Percentiles rank a stretch among this genome's conserved stretches.
Evolutionary conservation across 1,284 basidiomycete genomes (phyloP).

Genomic region (Vanrija sp.): DNA sequence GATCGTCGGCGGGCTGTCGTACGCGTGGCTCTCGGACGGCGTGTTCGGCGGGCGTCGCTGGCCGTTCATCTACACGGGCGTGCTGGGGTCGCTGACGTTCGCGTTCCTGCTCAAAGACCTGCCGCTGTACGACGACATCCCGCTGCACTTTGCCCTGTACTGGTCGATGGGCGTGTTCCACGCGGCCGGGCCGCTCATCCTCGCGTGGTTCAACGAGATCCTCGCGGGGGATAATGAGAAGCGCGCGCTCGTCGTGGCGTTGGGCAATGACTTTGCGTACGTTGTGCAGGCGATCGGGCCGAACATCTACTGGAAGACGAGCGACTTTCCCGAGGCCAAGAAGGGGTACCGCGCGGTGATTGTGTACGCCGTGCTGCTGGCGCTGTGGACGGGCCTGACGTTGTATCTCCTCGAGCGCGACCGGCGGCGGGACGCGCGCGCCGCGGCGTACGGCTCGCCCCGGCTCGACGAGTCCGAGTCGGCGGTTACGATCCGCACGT

Average conservation of each 20-base stretch:
- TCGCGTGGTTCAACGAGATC: conserved; percentile 40
- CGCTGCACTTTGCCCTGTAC: conserved; percentile 26
- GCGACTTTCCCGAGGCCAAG: conserved; percentile 30
- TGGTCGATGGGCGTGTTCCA: conserved; percentile 7
- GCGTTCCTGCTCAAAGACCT: conserved; percentile 21
- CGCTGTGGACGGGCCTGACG: conserved; percentile 18
- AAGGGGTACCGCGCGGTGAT: conserved; percentile 31
- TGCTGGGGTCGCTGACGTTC: conserved; percentile 21
- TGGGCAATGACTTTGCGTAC: conserved; percentile 38
- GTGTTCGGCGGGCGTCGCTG: conserved; percentile 29
- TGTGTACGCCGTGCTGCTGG: conserved; percentile 18
- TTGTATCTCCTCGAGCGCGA: conserved; percentile 22
- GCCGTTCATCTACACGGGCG: conserved; percentile 36
- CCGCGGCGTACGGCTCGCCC: no score
- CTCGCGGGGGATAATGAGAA: conserved; percentile 31
- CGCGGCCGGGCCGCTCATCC: conserved; percentile 13
- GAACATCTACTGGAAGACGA: conserved; percentile 42
- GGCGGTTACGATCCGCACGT: no score
- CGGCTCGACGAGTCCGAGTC: no score
- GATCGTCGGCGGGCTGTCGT: conserved; percentile 25
- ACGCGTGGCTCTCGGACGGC: conserved; percentile 39
- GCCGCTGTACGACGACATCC: conserved; percentile 32
- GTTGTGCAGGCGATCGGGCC: conserved; percentile 39
- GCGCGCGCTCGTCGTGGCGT: conserved; percentile 33
- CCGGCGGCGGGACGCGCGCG: background rate